Evolutionary conservation across 1,139 yeast genomes (phyloP).

Genomic region (Diutina rugosa): DNA sequence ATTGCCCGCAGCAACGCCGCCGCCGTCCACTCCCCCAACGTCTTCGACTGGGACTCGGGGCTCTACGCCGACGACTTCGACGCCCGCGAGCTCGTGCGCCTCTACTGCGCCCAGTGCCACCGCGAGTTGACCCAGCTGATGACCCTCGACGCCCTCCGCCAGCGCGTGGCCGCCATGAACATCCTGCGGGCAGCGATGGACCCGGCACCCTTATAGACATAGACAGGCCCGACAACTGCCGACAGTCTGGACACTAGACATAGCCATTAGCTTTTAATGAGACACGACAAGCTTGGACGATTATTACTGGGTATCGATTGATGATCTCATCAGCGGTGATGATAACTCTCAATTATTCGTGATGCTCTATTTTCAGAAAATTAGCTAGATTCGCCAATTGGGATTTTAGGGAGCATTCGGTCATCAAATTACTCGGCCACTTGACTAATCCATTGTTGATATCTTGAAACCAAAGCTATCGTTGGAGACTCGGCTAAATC

Average conservation of each 20-base stretch:
- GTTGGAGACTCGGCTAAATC: conserved; percentile 37
- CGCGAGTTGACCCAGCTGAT: background rate
- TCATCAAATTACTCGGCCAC: conserved; percentile 63
- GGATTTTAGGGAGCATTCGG: conserved; percentile 53
- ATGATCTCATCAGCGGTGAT: conserved; percentile 38
- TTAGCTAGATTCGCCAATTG: conserved; percentile 96
- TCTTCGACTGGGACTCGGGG: background rate
- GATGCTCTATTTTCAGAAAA: conserved; percentile 69
- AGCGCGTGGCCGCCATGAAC: background rate
- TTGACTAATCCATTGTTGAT: conserved; percentile 25
- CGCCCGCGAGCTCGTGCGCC: background rate
- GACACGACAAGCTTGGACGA: no score
- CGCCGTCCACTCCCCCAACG: background rate
- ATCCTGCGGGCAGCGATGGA: background rate
- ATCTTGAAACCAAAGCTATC: conserved; percentile 37
- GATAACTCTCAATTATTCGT: conserved; percentile 65
- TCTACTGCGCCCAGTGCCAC: background rate
- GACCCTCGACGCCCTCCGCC: background rate
- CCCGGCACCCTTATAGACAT: background rate
- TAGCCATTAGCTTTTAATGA: no score
- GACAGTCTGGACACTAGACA: no score
- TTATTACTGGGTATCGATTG: no score
- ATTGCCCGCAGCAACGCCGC: background rate
- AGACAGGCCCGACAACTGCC: no score
- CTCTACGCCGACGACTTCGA: background rate